Evolutionary conservation across 2,329 filamentous ascomycete genomes (phyloP).

Genomic region (Xylogone sp.): DNA sequence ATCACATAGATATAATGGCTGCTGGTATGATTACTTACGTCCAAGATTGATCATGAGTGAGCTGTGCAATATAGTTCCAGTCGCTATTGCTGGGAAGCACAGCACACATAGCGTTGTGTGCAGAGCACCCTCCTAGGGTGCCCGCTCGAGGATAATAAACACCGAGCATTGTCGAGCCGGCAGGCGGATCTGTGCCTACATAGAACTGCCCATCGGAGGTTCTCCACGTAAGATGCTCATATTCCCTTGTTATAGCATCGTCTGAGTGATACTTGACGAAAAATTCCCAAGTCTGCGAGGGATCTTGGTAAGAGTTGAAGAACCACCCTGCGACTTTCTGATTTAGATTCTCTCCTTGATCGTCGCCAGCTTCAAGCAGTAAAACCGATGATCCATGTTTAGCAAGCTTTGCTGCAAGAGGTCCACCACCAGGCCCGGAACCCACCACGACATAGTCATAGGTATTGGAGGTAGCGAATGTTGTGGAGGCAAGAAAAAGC

Average conservation of each 20-base stretch:
- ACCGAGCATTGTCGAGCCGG: constrained; percentile 19
- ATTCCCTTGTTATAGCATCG: constrained; percentile 7
- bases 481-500: no score
- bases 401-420: constrained; percentile 46
- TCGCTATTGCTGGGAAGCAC: constrained; percentile 17
- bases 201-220: constrained; percentile 22
- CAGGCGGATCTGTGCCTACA: constrained; percentile 20
- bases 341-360: constrained; percentile 38
- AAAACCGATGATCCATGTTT: constrained; percentile 47
- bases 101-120: constrained; percentile 19
- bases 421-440: constrained; percentile 52
- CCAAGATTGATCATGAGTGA: constrained; percentile 22
- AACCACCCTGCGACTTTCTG: constrained; percentile 45
- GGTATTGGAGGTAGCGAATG: no score
- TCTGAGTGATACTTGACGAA: constrained; percentile 16
- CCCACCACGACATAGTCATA: constrained; percentile 53
- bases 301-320: constrained; percentile 42
- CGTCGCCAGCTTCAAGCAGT: constrained; percentile 51
- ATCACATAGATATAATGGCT: no score
- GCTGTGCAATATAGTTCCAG: constrained; percentile 16
- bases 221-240: constrained; percentile 31
- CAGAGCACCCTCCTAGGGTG: constrained; percentile 24
- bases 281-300: constrained; percentile 47
- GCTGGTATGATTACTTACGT: no score
- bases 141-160: constrained; percentile 26